Conservation (phyloP, 192 early-diverging fungal genomes). For the Coemansia brasiliensis region DNA sequence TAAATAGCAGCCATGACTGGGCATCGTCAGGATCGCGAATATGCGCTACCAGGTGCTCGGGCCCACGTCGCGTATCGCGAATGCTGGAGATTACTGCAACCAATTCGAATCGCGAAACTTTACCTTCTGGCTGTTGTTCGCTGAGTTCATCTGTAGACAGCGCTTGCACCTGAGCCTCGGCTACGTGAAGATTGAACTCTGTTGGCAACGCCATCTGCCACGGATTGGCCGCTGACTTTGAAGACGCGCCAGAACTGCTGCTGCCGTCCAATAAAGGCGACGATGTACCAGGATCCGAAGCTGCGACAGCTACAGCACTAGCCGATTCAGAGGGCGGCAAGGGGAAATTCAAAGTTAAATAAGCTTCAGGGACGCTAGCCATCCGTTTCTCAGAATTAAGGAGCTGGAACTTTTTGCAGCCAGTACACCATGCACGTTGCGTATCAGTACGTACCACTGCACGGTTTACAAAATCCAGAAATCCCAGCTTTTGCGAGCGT, state of each 20-base stretch:
- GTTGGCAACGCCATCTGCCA: slow-evolving; percentile 40
- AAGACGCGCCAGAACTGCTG: background rate
- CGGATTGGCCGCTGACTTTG: background rate
- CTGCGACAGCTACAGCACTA: too few relatives aligned
- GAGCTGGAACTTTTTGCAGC: slow-evolving; percentile 82
- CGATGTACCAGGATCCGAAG: background rate
- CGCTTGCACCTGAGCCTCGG: background rate
- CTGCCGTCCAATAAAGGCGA: slow-evolving; percentile 1
- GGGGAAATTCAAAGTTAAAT: slow-evolving; percentile 80
- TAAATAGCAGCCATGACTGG: slow-evolving; percentile 82
- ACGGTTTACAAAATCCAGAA: slow-evolving; percentile 25
- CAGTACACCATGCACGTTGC: slow-evolving; percentile 76
- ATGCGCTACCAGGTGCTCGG: slow-evolving; percentile 50
- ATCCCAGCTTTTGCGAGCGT: slow-evolving; percentile 11
- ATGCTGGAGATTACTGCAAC: slow-evolving; percentile 45
- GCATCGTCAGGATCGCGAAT: slow-evolving; percentile 24
- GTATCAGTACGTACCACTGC: slow-evolving; percentile 24
- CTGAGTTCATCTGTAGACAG: background rate
- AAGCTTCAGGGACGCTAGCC: slow-evolving; percentile 62
- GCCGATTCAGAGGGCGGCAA: background rate
- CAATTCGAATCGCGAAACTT: slow-evolving; percentile 14
- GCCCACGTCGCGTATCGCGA: slow-evolving; percentile 34
- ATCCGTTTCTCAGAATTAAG: slow-evolving; percentile 71
- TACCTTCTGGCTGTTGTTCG: background rate
- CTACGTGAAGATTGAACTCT: slow-evolving; percentile 9